These are phyloP conservation scores for Coleophoma crateriformis DNA, from an alignment of 2,329 filamentous ascomycete species.

Conservation along the genomic window DNA sequence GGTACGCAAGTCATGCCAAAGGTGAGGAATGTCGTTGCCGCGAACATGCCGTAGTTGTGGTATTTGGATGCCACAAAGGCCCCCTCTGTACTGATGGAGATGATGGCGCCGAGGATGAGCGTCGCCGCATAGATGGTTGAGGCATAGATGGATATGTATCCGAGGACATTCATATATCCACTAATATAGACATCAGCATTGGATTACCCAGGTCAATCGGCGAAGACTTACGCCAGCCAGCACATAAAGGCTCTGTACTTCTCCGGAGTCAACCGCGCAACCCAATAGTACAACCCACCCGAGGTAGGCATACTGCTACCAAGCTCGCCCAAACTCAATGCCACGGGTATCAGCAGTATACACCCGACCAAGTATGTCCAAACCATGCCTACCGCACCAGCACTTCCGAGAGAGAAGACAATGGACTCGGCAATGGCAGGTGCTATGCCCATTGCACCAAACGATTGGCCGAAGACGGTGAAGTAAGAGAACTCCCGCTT, in stretches of 20 bases:
- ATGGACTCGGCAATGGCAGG: conserved; percentile 26
- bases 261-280: conserved; percentile 23
- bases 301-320: conserved; percentile 26
- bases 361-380: conserved; percentile 26
- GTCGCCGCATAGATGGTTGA: conserved; percentile 27
- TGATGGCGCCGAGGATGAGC: conserved; percentile 22
- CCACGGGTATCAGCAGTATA: conserved; percentile 23
- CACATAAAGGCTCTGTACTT: conserved; percentile 25
- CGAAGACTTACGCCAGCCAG: conserved; percentile 25
- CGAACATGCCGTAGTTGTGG: conserved; percentile 26
- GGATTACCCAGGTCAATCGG: neutral
- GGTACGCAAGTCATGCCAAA: conserved; percentile 27
- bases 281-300: conserved; percentile 27
- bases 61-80: conserved; percentile 21
- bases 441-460: conserved; percentile 27
- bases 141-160: conserved; percentile 27
- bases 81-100: conserved; percentile 18
- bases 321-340: conserved; percentile 24
- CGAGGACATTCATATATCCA: conserved; percentile 27
- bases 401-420: conserved; percentile 23
- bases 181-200: conserved; percentile 9
- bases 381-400: conserved; percentile 23
- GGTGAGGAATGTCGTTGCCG: conserved; percentile 21
- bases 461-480: conserved; percentile 25
- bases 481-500: conserved; percentile 26